Evolutionary conservation across 192 early-diverging fungal genomes (phyloP).

Genomic region (Cladochytrium replicatum): DNA sequence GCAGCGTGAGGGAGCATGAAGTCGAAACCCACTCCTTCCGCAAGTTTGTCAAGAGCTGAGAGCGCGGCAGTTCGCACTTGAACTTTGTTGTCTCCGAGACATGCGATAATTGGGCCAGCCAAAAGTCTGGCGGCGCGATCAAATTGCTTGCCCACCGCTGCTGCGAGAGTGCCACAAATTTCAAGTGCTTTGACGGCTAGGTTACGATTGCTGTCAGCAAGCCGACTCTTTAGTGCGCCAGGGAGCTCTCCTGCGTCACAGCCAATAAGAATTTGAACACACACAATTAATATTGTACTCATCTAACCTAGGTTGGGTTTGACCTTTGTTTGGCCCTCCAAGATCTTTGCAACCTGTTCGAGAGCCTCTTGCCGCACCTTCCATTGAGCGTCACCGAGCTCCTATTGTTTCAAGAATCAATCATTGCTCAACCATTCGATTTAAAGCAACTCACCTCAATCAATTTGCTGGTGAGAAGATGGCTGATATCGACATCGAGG

Average conservation of each 20-base stretch:
- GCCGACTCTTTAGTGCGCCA: constrained; percentile 67
- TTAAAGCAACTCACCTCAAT: constrained; percentile 32
- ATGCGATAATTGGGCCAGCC: constrained; percentile 55
- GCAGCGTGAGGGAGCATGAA: constrained; percentile 53
- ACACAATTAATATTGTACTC: background rate
- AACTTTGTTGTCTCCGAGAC: constrained; percentile 83
- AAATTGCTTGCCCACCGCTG: constrained; percentile 80
- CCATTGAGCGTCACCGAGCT: constrained; percentile 79
- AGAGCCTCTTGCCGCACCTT: constrained; percentile 85
- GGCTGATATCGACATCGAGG: constrained; percentile 72
- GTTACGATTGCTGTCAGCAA: constrained; percentile 88
- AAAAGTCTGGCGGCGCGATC: constrained; percentile 63
- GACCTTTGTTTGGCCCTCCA: constrained; percentile 72
- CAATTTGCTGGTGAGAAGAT: constrained; percentile 47
- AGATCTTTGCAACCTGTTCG: constrained; percentile 65
- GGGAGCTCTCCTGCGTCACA: constrained; percentile 54
- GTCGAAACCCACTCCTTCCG: constrained; percentile 61
- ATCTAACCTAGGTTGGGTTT: constrained; percentile 57
- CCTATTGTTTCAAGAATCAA: constrained; percentile 17
- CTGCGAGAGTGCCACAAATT: constrained; percentile 64
- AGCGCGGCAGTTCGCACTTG: constrained; percentile 73
- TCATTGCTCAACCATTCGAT: background rate
- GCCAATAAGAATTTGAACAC: background rate
- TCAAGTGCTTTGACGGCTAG: constrained; percentile 70
- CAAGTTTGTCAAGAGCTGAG: constrained; percentile 60